These are phyloP conservation scores for Immersiporthe knoxdaviesiana DNA, from an alignment of 2,329 filamentous ascomycete species.

Conservation along the genomic window DNA sequence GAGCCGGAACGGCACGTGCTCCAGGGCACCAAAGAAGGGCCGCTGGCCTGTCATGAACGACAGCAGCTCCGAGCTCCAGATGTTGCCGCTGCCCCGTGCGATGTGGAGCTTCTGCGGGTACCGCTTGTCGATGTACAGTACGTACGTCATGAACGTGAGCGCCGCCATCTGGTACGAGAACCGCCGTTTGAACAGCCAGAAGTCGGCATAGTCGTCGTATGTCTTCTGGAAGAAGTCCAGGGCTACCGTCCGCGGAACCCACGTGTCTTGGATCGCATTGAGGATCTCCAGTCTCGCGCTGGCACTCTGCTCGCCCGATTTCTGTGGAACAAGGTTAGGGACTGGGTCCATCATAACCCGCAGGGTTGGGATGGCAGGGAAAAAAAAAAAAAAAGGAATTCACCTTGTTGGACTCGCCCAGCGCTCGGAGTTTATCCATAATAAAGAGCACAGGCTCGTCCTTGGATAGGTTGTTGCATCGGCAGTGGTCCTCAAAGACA, in stretches of 20 bases:
- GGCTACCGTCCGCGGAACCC: conserved; percentile 80
- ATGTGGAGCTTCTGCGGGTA: conserved; percentile 97
- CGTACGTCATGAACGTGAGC: conserved; percentile 97
- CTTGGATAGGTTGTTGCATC: conserved; percentile 83
- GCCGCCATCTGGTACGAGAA: conserved; percentile 96
- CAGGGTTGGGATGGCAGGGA: neutral
- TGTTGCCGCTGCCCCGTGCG: conserved; percentile 81
- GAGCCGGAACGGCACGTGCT: conserved; percentile 94
- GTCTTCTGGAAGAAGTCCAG: conserved; percentile 87
- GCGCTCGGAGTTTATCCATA: conserved; percentile 86
- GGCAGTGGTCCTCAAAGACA: conserved; percentile 95
- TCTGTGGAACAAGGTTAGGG: conserved; percentile 48
- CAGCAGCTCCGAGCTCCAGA: conserved; percentile 95
- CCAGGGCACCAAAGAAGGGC: conserved; percentile 91
- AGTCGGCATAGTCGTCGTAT: conserved; percentile 88
- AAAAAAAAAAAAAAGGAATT: conserved; percentile 37
- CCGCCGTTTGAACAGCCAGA: conserved; percentile 97
- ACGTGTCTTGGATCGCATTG: conserved; percentile 90
- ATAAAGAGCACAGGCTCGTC: conserved; percentile 95
- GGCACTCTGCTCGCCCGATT: conserved; percentile 69
- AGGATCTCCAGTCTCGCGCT: conserved; percentile 88
- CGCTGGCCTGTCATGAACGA: conserved; percentile 83
- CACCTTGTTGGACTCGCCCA: conserved; percentile 71
- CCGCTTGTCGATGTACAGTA: conserved; percentile 94
- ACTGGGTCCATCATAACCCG: neutral